Conservation (phyloP, 805 yeast genomes). For the Nakazawaea siamensis region DNA sequence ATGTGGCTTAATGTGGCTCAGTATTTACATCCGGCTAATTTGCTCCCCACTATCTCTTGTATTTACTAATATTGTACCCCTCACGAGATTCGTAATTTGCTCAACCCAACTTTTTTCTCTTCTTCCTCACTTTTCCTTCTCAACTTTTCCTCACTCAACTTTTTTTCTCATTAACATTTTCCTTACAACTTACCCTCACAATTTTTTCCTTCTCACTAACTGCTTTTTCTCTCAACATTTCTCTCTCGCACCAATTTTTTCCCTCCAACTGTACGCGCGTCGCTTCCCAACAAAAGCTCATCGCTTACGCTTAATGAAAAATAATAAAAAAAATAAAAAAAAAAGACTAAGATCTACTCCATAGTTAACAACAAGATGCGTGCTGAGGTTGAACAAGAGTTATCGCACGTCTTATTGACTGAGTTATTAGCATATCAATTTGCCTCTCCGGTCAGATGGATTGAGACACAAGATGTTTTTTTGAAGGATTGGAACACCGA, state of each 20-base stretch:
- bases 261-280: no score
- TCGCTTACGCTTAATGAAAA: no score
- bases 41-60: no score
- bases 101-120: background rate
- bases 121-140: background rate
- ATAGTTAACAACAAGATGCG: slow-evolving; percentile 45
- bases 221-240: background rate
- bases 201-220: background rate
- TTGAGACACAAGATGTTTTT: slow-evolving; percentile 98
- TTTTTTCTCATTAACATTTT: background rate
- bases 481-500: slow-evolving; percentile 91
- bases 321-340: no score
- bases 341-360: no score
- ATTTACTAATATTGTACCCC: no score
- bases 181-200: background rate
- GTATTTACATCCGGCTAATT: no score
- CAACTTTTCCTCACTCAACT: background rate
- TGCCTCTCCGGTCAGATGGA: slow-evolving; percentile 99
- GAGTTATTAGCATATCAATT: slow-evolving; percentile 97
- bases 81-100: no score
- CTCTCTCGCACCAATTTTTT: no score
- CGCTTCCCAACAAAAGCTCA: no score
- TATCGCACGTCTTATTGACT: slow-evolving; percentile 88
- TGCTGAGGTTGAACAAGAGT: slow-evolving; percentile 96
- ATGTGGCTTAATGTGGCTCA: no score